Percentiles rank a stretch among this genome's conserved stretches.
These are phyloP conservation scores for Avena eriantha DNA, from an alignment of 176 grass and related monocot species.

Conservation along the genomic window DNA sequence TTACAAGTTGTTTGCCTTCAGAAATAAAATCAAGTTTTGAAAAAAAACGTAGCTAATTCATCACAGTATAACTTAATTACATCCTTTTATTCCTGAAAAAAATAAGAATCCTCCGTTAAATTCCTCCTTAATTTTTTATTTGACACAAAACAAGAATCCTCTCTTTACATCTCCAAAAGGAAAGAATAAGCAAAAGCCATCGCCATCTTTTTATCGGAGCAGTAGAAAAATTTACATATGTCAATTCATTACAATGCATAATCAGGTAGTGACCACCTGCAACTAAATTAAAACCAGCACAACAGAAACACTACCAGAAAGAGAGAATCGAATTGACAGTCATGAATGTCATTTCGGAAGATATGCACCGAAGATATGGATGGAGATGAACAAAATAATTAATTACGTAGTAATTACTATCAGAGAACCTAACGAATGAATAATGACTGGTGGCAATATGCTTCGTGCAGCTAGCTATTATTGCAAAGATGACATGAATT, in stretches of 20 bases:
- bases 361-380: constrained; percentile 22
- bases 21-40: no score
- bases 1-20: no score
- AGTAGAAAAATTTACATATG: not conserved
- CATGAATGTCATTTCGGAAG: constrained; percentile 20
- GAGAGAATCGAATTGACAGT: constrained; percentile 25
- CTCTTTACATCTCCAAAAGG: not conserved
- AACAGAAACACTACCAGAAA: not conserved
- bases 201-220: not conserved
- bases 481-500: constrained; percentile 15
- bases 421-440: constrained; percentile 2
- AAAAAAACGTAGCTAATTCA: not conserved
- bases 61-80: not conserved
- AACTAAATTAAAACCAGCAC: constrained; percentile 18
- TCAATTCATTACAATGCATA: not conserved
- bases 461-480: not conserved
- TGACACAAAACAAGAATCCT: not conserved
- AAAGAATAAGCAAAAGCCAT: not conserved
- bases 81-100: not conserved
- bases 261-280: not conserved
- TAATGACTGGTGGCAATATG: not conserved
- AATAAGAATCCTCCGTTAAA: not conserved
- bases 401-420: not conserved
- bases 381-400: not conserved
- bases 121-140: not conserved